Conservation (phyloP, 768 basidiomycete genomes). For the Macrocybe gigantea region DNA sequence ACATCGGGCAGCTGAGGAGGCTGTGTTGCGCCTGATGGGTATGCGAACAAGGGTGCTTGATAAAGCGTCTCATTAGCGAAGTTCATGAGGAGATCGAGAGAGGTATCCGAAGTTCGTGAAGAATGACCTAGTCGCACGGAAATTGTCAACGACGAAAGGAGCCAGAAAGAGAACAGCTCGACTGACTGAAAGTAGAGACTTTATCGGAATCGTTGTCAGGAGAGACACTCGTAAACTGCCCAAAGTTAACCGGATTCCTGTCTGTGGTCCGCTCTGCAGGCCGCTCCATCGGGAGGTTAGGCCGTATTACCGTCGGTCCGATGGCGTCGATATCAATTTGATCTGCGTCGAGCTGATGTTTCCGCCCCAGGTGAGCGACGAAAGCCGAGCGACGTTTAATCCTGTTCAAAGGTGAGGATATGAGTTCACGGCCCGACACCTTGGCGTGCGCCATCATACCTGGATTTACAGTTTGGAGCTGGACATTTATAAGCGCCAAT, state of each 20-base stretch:
- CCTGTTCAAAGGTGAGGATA: conserved; percentile 23
- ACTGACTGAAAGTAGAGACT: no score
- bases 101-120: background rate
- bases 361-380: conserved; percentile 39
- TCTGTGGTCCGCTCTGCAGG: background rate
- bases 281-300: no score
- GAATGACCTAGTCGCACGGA: background rate
- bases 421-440: conserved; percentile 1
- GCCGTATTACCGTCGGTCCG: conserved; percentile 12
- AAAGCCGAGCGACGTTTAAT: conserved; percentile 65
- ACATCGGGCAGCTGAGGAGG: no score
- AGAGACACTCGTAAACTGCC: no score
- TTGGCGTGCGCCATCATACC: conserved; percentile 23
- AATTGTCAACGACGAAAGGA: conserved; percentile 2
- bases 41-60: background rate
- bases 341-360: conserved; percentile 35
- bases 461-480: conserved; percentile 37
- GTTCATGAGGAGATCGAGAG: background rate
- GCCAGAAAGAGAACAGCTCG: no score
- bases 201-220: no score
- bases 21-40: background rate
- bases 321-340: conserved; percentile 24
- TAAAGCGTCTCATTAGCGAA: conserved; percentile 6
- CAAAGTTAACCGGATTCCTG: no score
- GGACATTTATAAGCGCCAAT: conserved; percentile 41